Conservation (phyloP, 306 rosid genomes). For the Castanospermum australe region DNA sequence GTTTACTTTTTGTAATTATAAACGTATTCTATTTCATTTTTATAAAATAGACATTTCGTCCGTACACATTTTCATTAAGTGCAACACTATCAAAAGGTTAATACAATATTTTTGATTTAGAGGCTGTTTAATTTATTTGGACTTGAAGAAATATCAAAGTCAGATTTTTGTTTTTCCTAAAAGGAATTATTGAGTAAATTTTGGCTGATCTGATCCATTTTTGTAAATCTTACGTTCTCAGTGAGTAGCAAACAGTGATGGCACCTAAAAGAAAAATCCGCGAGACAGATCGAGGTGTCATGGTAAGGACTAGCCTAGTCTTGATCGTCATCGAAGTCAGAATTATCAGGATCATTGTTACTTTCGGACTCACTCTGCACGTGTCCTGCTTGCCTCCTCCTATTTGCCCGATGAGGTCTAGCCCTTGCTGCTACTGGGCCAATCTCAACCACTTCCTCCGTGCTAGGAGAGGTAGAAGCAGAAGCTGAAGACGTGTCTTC, state of each 20-base stretch:
- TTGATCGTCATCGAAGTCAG: slow-evolving; percentile 47
- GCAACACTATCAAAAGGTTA: no score
- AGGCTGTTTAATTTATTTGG: no score
- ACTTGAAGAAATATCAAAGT: no score
- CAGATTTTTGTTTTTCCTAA: no score
- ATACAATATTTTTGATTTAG: no score
- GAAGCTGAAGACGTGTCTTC: slow-evolving; percentile 40
- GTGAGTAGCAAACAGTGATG: neutral
- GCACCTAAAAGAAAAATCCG: neutral
- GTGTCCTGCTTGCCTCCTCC: slow-evolving; percentile 43
- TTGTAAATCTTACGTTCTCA: neutral
- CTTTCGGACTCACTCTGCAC: slow-evolving; percentile 71
- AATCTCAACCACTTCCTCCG: slow-evolving; percentile 39
- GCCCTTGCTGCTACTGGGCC: slow-evolving; percentile 42
- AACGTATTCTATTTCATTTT: no score
- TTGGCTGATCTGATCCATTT: neutral
- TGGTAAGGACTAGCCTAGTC: slow-evolving; percentile 22
- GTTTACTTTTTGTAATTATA: no score
- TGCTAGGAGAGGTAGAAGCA: slow-evolving; percentile 38
- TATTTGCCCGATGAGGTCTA: slow-evolving; percentile 64
- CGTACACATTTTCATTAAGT: no score
- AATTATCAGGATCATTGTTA: slow-evolving; percentile 34
- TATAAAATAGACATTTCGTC: no score
- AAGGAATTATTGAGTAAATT: no score
- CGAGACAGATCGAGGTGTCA: neutral